Percentiles rank a stretch among this genome's conserved stretches.
Conservation (phyloP, 2,329 filamentous ascomycete species). For the Pseudopyricularia javanii region DNA sequence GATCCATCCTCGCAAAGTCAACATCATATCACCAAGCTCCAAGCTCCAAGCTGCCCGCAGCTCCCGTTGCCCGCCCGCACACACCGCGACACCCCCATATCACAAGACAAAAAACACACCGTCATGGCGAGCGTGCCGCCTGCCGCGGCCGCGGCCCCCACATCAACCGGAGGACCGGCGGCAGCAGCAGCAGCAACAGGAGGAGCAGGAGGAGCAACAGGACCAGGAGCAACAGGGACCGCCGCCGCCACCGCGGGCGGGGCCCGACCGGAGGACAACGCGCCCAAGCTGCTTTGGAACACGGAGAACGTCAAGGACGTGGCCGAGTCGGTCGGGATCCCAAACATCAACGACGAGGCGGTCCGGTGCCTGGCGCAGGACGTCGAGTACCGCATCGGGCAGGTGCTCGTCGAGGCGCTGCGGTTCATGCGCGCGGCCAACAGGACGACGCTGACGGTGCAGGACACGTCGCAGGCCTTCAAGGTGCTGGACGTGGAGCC, state of each 20-base stretch:
- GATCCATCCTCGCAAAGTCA: not conserved
- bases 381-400: conserved; percentile 87
- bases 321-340: conserved; percentile 87
- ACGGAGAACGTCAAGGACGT: conserved; percentile 92
- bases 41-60: not conserved
- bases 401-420: conserved; percentile 85
- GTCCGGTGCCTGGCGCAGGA: conserved; percentile 82
- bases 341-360: conserved; percentile 70
- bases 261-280: conserved; percentile 13
- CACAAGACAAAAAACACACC: not conserved
- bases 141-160: not conserved
- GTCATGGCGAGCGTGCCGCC: not conserved
- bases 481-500: conserved; percentile 85
- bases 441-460: conserved; percentile 75
- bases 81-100: not conserved
- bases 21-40: not conserved
- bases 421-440: conserved; percentile 92
- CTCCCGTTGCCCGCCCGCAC: not conserved
- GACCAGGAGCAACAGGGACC: not conserved
- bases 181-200: too few species aligned
- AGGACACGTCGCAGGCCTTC: conserved; percentile 79
- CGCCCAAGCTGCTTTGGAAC: conserved; percentile 70
- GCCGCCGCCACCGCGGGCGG: conserved; percentile 4
- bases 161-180: not conserved
- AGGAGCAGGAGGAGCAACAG: too few species aligned